A percentile compares a stretch with the other conserved stretches of the same genome.
Evolutionary conservation across 805 yeast species (phyloP).

Genomic region (Kazachstania psychrophila): DNA sequence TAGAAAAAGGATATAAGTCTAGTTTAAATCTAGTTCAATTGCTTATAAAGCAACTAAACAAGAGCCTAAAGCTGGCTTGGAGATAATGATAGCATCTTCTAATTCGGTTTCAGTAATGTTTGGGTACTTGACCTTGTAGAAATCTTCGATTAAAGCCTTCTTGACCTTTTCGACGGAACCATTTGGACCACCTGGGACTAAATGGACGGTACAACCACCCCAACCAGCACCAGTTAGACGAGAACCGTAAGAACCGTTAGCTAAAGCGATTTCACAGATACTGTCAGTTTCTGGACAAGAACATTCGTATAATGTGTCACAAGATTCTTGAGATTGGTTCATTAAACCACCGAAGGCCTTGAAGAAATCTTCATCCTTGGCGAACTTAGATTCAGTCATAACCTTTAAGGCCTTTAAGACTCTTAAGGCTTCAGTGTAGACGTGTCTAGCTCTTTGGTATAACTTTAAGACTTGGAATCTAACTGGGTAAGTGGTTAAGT

Average conservation of each 20-base stretch:
- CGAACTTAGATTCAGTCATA: slow-evolving; percentile 23
- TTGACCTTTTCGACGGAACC: slow-evolving; percentile 28
- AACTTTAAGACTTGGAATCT: slow-evolving; percentile 44
- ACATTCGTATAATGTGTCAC: slow-evolving; percentile 41
- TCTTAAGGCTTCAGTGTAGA: slow-evolving; percentile 49
- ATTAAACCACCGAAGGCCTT: slow-evolving; percentile 43
- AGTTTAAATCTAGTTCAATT: too few relatives aligned
- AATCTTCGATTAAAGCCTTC: slow-evolving; percentile 42
- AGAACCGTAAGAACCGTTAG: slow-evolving; percentile 53
- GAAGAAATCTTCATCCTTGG: slow-evolving; percentile 30
- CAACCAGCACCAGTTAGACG: slow-evolving; percentile 76
- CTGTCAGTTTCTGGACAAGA: slow-evolving; percentile 47
- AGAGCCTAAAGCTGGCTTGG: slow-evolving; percentile 50
- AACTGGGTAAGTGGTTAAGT: slow-evolving; percentile 46
- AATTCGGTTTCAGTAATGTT: slow-evolving; percentile 37
- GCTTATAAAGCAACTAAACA: slow-evolving; percentile 20
- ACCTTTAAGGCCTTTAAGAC: slow-evolving; percentile 43
- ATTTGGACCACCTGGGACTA: slow-evolving; percentile 31
- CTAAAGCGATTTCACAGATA: slow-evolving; percentile 44
- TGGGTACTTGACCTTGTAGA: slow-evolving; percentile 43
- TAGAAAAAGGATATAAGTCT: too few relatives aligned
- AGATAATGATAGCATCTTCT: slow-evolving; percentile 43
- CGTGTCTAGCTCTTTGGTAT: slow-evolving; percentile 52
- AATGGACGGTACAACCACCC: slow-evolving; percentile 67
- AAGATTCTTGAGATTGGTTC: slow-evolving; percentile 51